Base-by-base conservation (phyloP, 2,329 filamentous ascomycete genomes). In the Cercospora beticola region DNA sequence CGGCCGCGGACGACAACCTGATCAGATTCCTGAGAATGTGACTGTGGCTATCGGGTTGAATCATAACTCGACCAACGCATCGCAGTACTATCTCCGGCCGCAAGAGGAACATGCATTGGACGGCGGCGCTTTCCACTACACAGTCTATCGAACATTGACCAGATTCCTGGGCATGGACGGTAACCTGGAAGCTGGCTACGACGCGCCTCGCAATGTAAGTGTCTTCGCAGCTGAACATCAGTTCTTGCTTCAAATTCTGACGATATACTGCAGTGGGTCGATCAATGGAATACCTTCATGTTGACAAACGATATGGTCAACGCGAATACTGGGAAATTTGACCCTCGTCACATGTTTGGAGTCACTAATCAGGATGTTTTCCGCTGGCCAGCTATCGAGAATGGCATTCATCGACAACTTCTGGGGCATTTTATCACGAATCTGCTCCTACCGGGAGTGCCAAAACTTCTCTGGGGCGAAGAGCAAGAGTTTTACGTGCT, bases 331-430 rank as follows among this genome's bases (percentile, higher is more conserved):
- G 86, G 86, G 26, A 77, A 83, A 60, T 87, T 88, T 68, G 87
- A 89, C 72, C 88, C 88, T 3, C 82, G 87, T 2, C 87, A 89
- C 74, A 84, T 89, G 82, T 88, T 84, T 72, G 87, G 88, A 57
- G 83, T 84, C 2, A 87, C 86, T 5, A 89, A 89, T 73, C 87
- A 89, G 76, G 87, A 89, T 74, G 86, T 89, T 5, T 87, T 89
- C 75, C 82, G 87, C 30, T 89, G 87, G 87, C 87, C 87, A n/a
- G 82, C 85, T 4, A 81, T 89, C 18, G 77, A 81, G 33, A 81
- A 85, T 61, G 87, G 87, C 5, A 83, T 84, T 0, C 80, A 88
- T 71, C 82, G 85, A 59, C 84, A 86, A 74, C 77, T 88, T 4
- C 77, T 89, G 5, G 87, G 82, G 5, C 79, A 85, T 16, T 88